phyloP scores from a whole-genome alignment of 78 protist species.

The slime mould (Dictyostelium discoideum) region DNA sequence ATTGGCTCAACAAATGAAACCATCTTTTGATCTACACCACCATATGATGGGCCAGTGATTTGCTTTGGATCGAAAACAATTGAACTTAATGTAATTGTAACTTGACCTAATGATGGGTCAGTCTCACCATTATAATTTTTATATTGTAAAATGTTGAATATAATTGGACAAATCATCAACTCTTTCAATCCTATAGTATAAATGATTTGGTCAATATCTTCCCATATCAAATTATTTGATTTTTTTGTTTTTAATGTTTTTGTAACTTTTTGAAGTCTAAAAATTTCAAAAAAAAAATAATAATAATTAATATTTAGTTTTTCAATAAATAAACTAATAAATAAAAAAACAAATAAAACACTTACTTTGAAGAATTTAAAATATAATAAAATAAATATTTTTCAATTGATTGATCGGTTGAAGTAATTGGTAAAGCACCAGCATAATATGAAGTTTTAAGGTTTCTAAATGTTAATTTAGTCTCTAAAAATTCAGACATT shows the following conservation, averaged over 20 bases:
- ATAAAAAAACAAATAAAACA: not conserved
- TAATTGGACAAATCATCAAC: slow-evolving; percentile 24
- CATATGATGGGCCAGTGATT: not conserved
- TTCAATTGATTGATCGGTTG: slow-evolving; percentile 22
- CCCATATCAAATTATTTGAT: slow-evolving; percentile 5
- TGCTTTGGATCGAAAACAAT: slow-evolving; percentile 1
- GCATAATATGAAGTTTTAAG: slow-evolving; percentile 11
- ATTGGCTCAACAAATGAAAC: slow-evolving; percentile 61
- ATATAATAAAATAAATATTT: slow-evolving; percentile 37
- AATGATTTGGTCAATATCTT: slow-evolving; percentile 30
- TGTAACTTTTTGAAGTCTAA: not conserved
- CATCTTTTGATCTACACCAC: slow-evolving; percentile 14
- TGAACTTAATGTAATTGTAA: not conserved
- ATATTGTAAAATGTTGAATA: slow-evolving; percentile 16
- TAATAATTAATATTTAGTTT: too few species aligned
- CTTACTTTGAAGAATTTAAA: not conserved
- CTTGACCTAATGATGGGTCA: slow-evolving; percentile 43
- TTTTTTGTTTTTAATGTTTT: slow-evolving; percentile 28
- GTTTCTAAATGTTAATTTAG: slow-evolving; percentile 24
- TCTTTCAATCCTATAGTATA: not conserved
- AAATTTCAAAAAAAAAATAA: not conserved
- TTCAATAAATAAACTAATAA: too few species aligned
- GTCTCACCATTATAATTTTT: not conserved
- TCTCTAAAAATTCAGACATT: slow-evolving; percentile 24
- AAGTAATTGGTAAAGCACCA: not conserved